Percentiles rank a stretch among this genome's conserved stretches.
Conservation (phyloP, 1,139 yeast species). For the Candida smagusa region DNA sequence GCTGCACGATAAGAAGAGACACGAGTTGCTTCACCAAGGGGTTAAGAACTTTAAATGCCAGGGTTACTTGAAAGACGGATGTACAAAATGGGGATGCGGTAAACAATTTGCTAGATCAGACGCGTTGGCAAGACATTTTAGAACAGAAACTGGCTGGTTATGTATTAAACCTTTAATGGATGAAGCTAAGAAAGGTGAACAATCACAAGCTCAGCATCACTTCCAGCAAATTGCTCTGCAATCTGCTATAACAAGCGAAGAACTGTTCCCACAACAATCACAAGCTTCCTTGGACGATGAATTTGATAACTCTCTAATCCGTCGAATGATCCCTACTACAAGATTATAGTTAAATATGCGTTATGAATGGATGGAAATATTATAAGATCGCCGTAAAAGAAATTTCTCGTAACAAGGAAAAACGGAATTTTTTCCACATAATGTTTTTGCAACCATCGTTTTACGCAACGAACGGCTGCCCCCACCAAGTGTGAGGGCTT, state of each 20-base stretch:
- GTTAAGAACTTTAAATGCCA: constrained; percentile 55
- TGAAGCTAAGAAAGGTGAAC: constrained; percentile 32
- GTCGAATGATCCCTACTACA: constrained; percentile 5
- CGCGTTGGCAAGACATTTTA: constrained; percentile 55
- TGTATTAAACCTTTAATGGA: constrained; percentile 56
- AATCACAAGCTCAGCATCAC: constrained; percentile 2
- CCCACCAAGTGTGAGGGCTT: too few species aligned
- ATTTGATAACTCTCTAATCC: constrained; percentile 5
- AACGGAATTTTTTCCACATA: too few species aligned
- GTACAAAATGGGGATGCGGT: constrained; percentile 58
- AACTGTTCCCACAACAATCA: not conserved
- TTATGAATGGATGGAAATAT: constrained; percentile 1
- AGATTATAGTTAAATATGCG: constrained; percentile 3
- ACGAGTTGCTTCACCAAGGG: constrained; percentile 53
- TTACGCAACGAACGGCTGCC: too few species aligned
- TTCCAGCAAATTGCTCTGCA: constrained; percentile 5
- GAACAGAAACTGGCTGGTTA: constrained; percentile 58
- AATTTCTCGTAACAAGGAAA: too few species aligned
- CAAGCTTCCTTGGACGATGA: constrained; percentile 5
- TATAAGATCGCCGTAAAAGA: too few species aligned
- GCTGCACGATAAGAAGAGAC: constrained; percentile 55
- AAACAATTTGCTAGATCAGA: constrained; percentile 56
- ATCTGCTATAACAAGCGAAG: not conserved
- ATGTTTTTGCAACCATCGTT: too few species aligned
- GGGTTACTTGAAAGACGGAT: constrained; percentile 49